Conservation (phyloP, 768 basidiomycete species). For the Lactarius tabidus region DNA sequence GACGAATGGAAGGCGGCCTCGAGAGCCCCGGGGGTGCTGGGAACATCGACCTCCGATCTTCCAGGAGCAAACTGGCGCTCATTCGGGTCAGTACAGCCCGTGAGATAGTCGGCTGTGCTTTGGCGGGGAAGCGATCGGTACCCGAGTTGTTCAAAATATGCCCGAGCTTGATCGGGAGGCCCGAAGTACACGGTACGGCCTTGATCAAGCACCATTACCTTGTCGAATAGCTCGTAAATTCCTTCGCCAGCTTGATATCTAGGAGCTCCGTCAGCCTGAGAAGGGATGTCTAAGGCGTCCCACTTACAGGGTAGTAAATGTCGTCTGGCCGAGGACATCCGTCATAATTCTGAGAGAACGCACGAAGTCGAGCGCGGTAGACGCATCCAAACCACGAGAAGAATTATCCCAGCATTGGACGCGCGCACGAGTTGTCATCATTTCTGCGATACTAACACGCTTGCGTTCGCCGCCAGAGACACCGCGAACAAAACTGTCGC, state of each 20-base stretch:
- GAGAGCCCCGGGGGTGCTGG: constrained; percentile 62
- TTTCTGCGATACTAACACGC: constrained; percentile 80
- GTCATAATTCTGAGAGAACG: constrained; percentile 80
- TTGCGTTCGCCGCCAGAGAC: constrained; percentile 85
- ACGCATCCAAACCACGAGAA: constrained; percentile 78
- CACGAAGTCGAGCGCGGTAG: constrained; percentile 84
- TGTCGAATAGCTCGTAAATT: constrained; percentile 80
- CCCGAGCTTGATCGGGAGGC: constrained; percentile 64
- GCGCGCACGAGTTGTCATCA: constrained; percentile 80
- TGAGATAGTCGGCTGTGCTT: constrained; percentile 86
- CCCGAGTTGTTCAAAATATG: constrained; percentile 74
- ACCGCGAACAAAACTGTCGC: constrained; percentile 82
- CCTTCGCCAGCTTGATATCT: constrained; percentile 69
- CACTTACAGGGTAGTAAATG: constrained; percentile 70
- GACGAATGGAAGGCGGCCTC: constrained; percentile 60
- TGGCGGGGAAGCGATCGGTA: constrained; percentile 77
- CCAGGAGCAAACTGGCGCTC: constrained; percentile 77
- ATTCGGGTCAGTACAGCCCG: constrained; percentile 78
- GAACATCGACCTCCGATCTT: constrained; percentile 53
- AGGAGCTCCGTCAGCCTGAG: constrained; percentile 32
- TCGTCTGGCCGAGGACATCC: constrained; percentile 74
- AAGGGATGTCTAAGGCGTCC: not conserved
- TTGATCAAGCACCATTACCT: constrained; percentile 78
- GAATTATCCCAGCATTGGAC: constrained; percentile 86
- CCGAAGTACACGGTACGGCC: constrained; percentile 85